A percentile compares a stretch with the other conserved stretches of the same genome.
Evolutionary conservation across 768 basidiomycete genomes (phyloP).

Genomic region (Gymnopilus junonius): DNA sequence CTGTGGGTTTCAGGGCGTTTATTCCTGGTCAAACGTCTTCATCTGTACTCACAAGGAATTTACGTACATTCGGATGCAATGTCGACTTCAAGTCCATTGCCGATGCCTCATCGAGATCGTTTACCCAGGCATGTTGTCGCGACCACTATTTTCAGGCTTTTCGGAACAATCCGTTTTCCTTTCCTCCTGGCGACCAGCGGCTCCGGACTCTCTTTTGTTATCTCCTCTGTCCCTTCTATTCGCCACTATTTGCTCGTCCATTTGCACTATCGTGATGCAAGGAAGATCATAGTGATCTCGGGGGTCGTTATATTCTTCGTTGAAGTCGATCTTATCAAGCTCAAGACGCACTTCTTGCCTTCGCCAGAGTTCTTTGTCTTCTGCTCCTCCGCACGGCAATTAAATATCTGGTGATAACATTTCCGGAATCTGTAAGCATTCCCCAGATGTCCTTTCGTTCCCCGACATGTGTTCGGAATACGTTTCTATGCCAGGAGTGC

Average conservation of each 20-base stretch:
- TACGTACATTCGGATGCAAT: neutral
- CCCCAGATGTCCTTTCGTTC: slow-evolving; percentile 13
- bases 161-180: slow-evolving; percentile 12
- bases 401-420: neutral
- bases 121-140: slow-evolving; percentile 10
- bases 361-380: neutral
- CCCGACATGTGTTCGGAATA: slow-evolving; percentile 14
- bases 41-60: neutral
- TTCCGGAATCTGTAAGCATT: slow-evolving; percentile 6
- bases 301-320: neutral
- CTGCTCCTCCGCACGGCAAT: neutral
- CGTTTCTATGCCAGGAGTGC: slow-evolving; percentile 12
- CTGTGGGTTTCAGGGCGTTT: neutral
- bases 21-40: neutral
- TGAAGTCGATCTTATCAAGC: neutral
- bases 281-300: neutral
- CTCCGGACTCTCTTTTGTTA: slow-evolving; percentile 5
- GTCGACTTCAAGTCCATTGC: neutral
- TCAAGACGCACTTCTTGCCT: neutral
- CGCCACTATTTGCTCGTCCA: neutral
- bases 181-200: slow-evolving; percentile 2
- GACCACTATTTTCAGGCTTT: neutral
- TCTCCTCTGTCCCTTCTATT: neutral
- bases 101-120: neutral
- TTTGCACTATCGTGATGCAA: neutral